These are phyloP conservation scores for Kernera saxatilis DNA, from an alignment of 345 rosid genomes.

Conservation along the genomic window DNA sequence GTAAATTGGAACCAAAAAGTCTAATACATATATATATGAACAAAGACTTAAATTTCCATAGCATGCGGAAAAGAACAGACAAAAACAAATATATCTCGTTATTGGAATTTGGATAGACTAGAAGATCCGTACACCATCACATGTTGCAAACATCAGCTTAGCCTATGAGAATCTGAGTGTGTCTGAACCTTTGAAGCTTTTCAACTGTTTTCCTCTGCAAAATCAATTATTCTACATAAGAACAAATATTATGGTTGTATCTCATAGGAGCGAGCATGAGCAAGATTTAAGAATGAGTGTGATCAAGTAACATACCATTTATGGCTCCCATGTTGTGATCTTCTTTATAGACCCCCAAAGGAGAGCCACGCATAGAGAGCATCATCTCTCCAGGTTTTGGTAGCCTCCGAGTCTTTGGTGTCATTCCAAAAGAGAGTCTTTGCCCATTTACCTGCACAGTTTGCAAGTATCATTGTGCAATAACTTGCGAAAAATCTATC, in stretches of 20 bases:
- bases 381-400: constrained; percentile 93
- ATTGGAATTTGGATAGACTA: background rate
- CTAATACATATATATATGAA: background rate
- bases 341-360: constrained; percentile 81
- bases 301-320: constrained; percentile 42
- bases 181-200: background rate
- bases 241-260: background rate
- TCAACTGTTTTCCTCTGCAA: constrained; percentile 30
- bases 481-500: background rate
- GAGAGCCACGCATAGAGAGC: constrained; percentile 87
- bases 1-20: background rate
- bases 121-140: background rate
- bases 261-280: background rate
- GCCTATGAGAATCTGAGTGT: background rate
- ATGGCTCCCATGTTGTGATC: constrained; percentile 90
- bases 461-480: background rate
- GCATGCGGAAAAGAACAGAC: background rate
- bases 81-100: background rate
- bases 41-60: constrained; percentile 1
- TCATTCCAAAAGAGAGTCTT: constrained; percentile 87
- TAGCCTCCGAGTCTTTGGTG: constrained; percentile 71
- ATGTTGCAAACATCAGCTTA: background rate
- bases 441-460: constrained; percentile 55
- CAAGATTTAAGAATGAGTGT: background rate
- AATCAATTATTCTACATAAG: constrained; percentile 6